phyloP scores from a whole-genome alignment of 2,329 filamentous ascomycete genomes.

The Aulographum hederae region DNA sequence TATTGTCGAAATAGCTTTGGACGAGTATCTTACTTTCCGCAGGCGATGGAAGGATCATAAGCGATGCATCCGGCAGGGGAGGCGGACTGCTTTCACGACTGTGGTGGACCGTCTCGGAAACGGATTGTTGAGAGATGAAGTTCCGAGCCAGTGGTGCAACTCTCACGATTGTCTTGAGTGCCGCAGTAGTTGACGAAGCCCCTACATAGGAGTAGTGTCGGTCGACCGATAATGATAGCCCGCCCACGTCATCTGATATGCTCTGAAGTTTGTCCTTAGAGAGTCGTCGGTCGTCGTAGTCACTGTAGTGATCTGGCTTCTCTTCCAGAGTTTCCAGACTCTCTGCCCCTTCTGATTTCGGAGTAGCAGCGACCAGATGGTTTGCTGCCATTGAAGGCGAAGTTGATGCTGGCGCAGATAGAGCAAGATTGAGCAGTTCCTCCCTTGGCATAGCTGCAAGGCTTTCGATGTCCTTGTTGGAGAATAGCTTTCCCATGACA shows the following conservation, averaged over 20 bases:
- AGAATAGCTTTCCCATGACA: slow-evolving; percentile 24
- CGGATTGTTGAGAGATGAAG: slow-evolving; percentile 25
- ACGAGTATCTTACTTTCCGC: slow-evolving; percentile 49
- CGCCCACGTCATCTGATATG: slow-evolving; percentile 54
- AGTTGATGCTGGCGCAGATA: slow-evolving; percentile 20
- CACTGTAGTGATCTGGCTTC: slow-evolving; percentile 45
- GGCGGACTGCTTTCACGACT: slow-evolving; percentile 18
- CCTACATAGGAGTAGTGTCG: slow-evolving; percentile 49
- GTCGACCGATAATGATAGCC: slow-evolving; percentile 44
- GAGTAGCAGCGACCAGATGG: slow-evolving; percentile 11
- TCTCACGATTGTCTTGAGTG: slow-evolving; percentile 48
- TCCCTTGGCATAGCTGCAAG: slow-evolving; percentile 21
- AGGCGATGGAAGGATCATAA: slow-evolving; percentile 35
- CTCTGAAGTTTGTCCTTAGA: slow-evolving; percentile 23
- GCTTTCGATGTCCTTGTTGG: slow-evolving; percentile 20
- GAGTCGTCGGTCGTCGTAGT: slow-evolving; percentile 36
- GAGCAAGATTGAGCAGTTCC: slow-evolving; percentile 25
- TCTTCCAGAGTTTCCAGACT: slow-evolving; percentile 47
- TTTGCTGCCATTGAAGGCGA: slow-evolving; percentile 13
- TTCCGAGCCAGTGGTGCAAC: slow-evolving; percentile 31
- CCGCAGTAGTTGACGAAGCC: slow-evolving; percentile 58
- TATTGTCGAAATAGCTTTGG: slow-evolving; percentile 57
- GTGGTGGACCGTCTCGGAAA: slow-evolving; percentile 16
- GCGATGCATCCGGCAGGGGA: slow-evolving; percentile 15
- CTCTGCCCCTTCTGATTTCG: slow-evolving; percentile 28